phyloP scores from a whole-genome alignment of 1,284 basidiomycete species.

The Kalmanozyma brasiliensis region DNA sequence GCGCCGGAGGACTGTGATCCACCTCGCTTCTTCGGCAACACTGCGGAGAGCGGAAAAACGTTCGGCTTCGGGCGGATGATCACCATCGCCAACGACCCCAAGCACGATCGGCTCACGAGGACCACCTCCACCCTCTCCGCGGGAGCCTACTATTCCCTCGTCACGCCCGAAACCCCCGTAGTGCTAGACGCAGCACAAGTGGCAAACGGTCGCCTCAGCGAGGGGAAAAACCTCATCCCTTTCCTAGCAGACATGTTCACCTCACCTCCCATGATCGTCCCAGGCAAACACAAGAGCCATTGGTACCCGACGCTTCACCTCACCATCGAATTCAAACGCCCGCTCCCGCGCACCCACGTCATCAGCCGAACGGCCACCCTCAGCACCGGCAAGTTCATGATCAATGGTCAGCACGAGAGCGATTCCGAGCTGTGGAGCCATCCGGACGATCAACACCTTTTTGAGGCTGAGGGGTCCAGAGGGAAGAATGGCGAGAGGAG shows the following conservation, averaged over 20 bases:
- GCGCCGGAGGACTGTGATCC: constrained; percentile 10
- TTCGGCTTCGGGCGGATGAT: constrained; percentile 29
- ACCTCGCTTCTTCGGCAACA: constrained; percentile 7
- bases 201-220: neutral
- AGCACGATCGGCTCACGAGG: neutral
- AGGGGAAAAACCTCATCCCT: constrained; percentile 24
- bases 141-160: constrained; percentile 25
- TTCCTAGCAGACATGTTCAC: constrained; percentile 48
- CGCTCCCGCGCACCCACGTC: constrained; percentile 3
- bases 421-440: constrained; percentile 43
- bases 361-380: constrained; percentile 16
- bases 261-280: constrained; percentile 35
- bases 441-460: constrained; percentile 30
- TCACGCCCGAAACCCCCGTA: constrained; percentile 1
- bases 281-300: constrained; percentile 19
- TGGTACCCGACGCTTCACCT: constrained; percentile 52
- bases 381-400: constrained; percentile 29
- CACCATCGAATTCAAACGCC: constrained; percentile 48
- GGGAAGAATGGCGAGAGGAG: constrained; percentile 2
- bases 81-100: constrained; percentile 21
- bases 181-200: neutral
- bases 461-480: neutral
- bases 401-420: constrained; percentile 49
- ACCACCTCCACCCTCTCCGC: constrained; percentile 6
- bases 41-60: constrained; percentile 13